phyloP scores from a whole-genome alignment of 2,329 filamentous ascomycete species.

The Westerdykella ornata region DNA sequence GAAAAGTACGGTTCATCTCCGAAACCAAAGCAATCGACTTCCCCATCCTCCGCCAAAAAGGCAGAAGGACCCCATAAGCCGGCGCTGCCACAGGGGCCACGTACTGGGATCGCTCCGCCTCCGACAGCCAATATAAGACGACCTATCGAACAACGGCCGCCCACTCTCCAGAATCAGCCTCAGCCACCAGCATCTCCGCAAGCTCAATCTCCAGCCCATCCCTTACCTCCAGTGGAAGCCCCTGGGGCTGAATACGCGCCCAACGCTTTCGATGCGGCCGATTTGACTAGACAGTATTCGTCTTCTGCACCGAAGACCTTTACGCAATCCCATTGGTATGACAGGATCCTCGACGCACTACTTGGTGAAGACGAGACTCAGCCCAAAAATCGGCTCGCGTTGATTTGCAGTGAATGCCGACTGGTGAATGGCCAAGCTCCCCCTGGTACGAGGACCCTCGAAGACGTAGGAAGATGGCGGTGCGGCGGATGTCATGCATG shows the following conservation, averaged over 20 bases:
- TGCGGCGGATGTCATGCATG: slow-evolving; percentile 75
- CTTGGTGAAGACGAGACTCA: slow-evolving; percentile 92
- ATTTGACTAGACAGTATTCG: slow-evolving; percentile 27
- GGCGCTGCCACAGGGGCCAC: slow-evolving; percentile 28
- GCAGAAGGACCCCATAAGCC: slow-evolving; percentile 27
- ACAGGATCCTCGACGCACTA: slow-evolving; percentile 83
- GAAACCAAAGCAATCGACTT: slow-evolving; percentile 38
- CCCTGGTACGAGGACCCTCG: slow-evolving; percentile 68
- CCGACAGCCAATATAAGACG: slow-evolving; percentile 59
- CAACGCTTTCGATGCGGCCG: slow-evolving; percentile 52
- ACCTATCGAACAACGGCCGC: slow-evolving; percentile 25
- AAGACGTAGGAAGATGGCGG: slow-evolving; percentile 79
- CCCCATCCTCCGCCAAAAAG: slow-evolving; percentile 23
- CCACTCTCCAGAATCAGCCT: slow-evolving; percentile 21
- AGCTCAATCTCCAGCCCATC: slow-evolving; percentile 9
- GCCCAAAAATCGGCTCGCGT: slow-evolving; percentile 79
- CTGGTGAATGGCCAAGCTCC: slow-evolving; percentile 95
- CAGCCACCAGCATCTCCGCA: slow-evolving; percentile 14
- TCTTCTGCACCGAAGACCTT: slow-evolving; percentile 33
- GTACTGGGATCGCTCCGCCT: slow-evolving; percentile 53
- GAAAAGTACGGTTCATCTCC: slow-evolving; percentile 78
- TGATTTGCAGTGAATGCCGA: slow-evolving; percentile 76
- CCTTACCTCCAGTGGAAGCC: slow-evolving; percentile 12
- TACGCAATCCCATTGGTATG: slow-evolving; percentile 73
- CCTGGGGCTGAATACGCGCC: slow-evolving; percentile 62